These are phyloP conservation scores for Cladorrhinum sp. DNA, from an alignment of 2,329 filamentous ascomycete species.

Conservation along the genomic window DNA sequence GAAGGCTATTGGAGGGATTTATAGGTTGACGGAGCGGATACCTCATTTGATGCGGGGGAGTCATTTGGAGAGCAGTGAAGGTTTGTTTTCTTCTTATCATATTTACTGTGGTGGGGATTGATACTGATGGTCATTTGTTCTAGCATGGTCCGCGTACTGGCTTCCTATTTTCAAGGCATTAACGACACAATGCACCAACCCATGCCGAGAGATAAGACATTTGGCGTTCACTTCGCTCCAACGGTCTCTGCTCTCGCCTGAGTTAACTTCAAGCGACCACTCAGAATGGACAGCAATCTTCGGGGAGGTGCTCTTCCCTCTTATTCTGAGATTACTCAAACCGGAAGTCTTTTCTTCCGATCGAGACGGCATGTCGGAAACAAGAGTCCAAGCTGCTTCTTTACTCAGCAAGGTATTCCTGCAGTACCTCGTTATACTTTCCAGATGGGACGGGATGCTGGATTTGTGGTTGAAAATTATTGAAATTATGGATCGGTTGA, in stretches of 20 bases:
- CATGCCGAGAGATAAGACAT: constrained; percentile 87
- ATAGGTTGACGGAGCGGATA: constrained; percentile 76
- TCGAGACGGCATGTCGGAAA: constrained; percentile 90
- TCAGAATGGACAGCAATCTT: constrained; percentile 96
- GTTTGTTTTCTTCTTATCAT: constrained; percentile 40
- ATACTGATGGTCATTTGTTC: constrained; percentile 29
- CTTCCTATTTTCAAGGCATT: constrained; percentile 88
- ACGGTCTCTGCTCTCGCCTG: constrained; percentile 77
- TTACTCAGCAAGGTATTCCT: constrained; percentile 93
- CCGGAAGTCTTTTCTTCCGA: constrained; percentile 93
- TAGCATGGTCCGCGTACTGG: constrained; percentile 98
- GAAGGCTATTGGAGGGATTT: constrained; percentile 77
- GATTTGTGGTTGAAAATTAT: constrained; percentile 91
- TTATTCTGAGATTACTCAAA: constrained; percentile 83
- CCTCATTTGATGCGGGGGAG: constrained; percentile 88
- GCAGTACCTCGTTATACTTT: constrained; percentile 83
- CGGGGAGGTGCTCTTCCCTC: constrained; percentile 85
- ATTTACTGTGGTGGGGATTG: background rate
- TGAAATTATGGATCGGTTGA: constrained; percentile 90
- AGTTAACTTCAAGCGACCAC: constrained; percentile 78
- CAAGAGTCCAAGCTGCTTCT: constrained; percentile 84
- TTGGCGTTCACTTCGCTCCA: constrained; percentile 85
- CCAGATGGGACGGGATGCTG: constrained; percentile 83
- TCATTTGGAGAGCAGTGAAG: constrained; percentile 82
- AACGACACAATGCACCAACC: constrained; percentile 88